These are phyloP conservation scores for Scutellaria minor DNA, from an alignment of 257 asterid species.

Conservation along the genomic window DNA sequence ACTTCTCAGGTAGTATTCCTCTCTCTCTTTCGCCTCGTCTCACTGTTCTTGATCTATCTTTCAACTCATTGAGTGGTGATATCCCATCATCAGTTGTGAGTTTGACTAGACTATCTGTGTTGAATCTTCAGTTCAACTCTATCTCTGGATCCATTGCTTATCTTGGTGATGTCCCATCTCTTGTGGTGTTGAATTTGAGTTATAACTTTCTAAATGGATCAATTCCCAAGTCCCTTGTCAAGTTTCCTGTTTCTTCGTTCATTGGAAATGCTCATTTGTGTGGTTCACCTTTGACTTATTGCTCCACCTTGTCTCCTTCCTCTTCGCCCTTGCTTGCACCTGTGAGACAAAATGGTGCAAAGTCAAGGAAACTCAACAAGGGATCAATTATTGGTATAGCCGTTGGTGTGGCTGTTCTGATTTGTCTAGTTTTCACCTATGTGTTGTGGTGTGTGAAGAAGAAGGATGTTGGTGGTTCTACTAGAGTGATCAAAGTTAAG, in stretches of 20 bases:
- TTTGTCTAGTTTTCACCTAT: conserved; percentile 40
- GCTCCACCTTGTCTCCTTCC: conserved; percentile 53
- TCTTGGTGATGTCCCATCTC: conserved; percentile 53
- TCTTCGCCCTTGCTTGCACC: conserved; percentile 39
- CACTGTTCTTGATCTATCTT: conserved; percentile 67
- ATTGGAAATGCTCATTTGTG: conserved; percentile 70
- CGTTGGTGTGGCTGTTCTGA: conserved; percentile 49
- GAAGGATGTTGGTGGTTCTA: conserved; percentile 35
- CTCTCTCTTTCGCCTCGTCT: conserved; percentile 53
- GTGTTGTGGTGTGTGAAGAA: conserved; percentile 59
- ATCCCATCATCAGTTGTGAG: conserved; percentile 50
- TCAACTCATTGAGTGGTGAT: conserved; percentile 68
- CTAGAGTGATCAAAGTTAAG: conserved; percentile 61
- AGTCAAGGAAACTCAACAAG: conserved; percentile 43
- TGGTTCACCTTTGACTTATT: conserved; percentile 59
- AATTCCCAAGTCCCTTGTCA: conserved; percentile 63
- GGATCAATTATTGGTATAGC: conserved; percentile 56
- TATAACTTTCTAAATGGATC: conserved; percentile 65
- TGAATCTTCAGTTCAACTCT: conserved; percentile 67
- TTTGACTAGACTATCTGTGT: conserved; percentile 53
- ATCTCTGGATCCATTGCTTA: conserved; percentile 65
- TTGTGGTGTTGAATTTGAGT: conserved; percentile 65
- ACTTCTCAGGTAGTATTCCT: conserved; percentile 77
- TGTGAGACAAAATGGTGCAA: conserved; percentile 7
- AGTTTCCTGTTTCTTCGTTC: conserved; percentile 71